A percentile compares a stretch with the other conserved stretches of the same genome.
Conservation (phyloP, 768 basidiomycete genomes). For the Dentipellis sp. region DNA sequence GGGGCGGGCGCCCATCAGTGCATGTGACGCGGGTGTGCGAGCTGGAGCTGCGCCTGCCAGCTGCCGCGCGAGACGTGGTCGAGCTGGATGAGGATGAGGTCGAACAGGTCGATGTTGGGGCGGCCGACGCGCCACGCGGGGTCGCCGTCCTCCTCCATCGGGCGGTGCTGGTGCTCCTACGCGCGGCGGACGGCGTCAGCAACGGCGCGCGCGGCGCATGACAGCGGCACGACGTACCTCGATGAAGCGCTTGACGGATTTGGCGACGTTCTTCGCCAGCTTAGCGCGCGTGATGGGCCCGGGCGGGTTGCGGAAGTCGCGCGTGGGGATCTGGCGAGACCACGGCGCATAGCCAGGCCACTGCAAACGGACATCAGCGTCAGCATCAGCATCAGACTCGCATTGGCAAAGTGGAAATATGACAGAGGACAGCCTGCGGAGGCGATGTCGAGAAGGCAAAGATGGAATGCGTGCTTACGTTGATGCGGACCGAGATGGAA, state of each 20-base stretch:
- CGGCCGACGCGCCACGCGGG: conserved; percentile 52
- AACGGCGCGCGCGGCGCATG: not conserved
- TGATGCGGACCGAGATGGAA: conserved; percentile 70
- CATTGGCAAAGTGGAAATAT: not conserved
- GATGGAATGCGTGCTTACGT: conserved; percentile 32
- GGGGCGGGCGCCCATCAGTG: not conserved
- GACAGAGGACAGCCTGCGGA: too few species aligned
- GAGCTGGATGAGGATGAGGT: conserved; percentile 66
- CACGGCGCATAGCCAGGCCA: conserved; percentile 76
- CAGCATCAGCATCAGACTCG: conserved; percentile 3
- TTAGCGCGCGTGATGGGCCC: conserved; percentile 70
- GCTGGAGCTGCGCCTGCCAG: conserved; percentile 73
- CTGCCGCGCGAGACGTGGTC: conserved; percentile 79
- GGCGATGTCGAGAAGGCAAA: conserved; percentile 7
- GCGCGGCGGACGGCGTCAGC: not conserved
- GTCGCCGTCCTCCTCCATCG: conserved; percentile 61
- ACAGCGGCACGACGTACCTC: conserved; percentile 28
- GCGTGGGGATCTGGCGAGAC: conserved; percentile 77
- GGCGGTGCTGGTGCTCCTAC: conserved; percentile 39
- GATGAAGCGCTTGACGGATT: conserved; percentile 64
- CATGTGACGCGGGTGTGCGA: conserved; percentile 18
- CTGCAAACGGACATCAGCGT: conserved; percentile 23
- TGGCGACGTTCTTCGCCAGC: conserved; percentile 72
- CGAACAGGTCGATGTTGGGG: conserved; percentile 47
- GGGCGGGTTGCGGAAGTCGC: conserved; percentile 72